A percentile compares a stretch with the other conserved stretches of the same genome.
Evolutionary conservation across 805 yeast genomes (phyloP).

Genomic region (Starmerella cellae): DNA sequence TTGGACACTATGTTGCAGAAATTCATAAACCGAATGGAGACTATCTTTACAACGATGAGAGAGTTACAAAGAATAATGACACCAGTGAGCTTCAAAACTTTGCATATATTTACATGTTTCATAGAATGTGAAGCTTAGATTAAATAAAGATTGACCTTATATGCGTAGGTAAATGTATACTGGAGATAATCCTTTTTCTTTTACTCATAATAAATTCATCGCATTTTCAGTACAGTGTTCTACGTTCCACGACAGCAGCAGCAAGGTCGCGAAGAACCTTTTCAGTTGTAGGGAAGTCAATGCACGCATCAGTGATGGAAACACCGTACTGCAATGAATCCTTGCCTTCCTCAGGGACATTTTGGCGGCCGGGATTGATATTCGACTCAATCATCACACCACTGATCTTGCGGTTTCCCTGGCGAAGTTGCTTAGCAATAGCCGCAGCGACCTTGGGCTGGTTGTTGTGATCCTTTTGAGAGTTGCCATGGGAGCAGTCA

Average conservation of each 20-base stretch:
- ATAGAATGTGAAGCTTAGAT: not conserved
- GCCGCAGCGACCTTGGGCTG: constrained; percentile 79
- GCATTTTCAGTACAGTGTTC: constrained; percentile 27
- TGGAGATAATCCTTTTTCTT: no score
- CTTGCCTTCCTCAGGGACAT: constrained; percentile 52
- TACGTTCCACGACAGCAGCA: constrained; percentile 66
- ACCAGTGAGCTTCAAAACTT: constrained; percentile 35
- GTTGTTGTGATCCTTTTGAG: constrained; percentile 76
- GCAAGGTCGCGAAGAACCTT: constrained; percentile 58
- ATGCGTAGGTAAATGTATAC: no score
- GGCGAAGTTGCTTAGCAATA: constrained; percentile 63
- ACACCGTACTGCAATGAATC: constrained; percentile 74
- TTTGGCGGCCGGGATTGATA: constrained; percentile 84
- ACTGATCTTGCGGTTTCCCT: constrained; percentile 64
- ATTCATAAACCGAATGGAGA: constrained; percentile 42
- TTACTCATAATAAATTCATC: not conserved
- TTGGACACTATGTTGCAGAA: constrained; percentile 85
- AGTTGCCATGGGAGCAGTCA: constrained; percentile 96
- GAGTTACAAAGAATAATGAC: constrained; percentile 46
- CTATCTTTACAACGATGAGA: constrained; percentile 82
- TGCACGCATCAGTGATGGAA: constrained; percentile 96
- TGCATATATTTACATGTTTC: constrained; percentile 36
- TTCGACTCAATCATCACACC: constrained; percentile 97
- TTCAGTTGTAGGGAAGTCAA: constrained; percentile 76
- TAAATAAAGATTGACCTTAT: no score